Conservation (phyloP, 495 filamentous ascomycete genomes). For the Massariosphaeria phaeospora region DNA sequence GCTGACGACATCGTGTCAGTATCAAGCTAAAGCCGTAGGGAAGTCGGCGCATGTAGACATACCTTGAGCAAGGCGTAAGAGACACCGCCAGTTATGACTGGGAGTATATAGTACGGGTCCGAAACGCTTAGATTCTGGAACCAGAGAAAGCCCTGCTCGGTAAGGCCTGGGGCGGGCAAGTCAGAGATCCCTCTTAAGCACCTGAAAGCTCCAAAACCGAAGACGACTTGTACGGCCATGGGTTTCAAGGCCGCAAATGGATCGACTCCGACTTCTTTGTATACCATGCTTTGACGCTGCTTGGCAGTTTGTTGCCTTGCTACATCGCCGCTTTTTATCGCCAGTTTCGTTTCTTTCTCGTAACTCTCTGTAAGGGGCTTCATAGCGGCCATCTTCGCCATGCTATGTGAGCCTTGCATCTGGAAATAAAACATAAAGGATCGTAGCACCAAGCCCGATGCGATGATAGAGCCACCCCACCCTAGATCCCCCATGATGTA, state of each 20-base stretch:
- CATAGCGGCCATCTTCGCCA: conserved; percentile 49
- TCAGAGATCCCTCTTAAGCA: conserved; percentile 66
- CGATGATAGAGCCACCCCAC: conserved; percentile 74
- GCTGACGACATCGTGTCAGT: conserved; percentile 41
- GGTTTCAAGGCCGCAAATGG: conserved; percentile 48
- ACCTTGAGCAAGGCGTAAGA: conserved; percentile 57
- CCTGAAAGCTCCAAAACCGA: conserved; percentile 76
- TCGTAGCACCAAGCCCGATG: conserved; percentile 60
- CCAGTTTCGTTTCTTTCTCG: conserved; percentile 48
- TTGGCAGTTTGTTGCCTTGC: conserved; percentile 42
- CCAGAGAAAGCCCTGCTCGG: conserved; percentile 67
- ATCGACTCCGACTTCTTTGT: conserved; percentile 52
- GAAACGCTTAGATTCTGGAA: conserved; percentile 69
- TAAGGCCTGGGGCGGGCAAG: conserved; percentile 74
- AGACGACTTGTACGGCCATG: conserved; percentile 57
- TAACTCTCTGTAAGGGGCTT: conserved; percentile 48
- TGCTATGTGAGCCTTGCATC: conserved; percentile 54
- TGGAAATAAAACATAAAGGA: conserved; percentile 59
- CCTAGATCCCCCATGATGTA: conserved; percentile 68
- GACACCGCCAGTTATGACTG: conserved; percentile 47
- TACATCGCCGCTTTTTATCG: conserved; percentile 41
- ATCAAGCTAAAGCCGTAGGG: conserved; percentile 21
- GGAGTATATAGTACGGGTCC: conserved; percentile 76
- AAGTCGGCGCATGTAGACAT: conserved; percentile 33
- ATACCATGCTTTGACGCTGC: conserved; percentile 47